Base-by-base conservation (phyloP, 2,329 filamentous ascomycete genomes). In the Alternaria novae-zelandiae region DNA sequence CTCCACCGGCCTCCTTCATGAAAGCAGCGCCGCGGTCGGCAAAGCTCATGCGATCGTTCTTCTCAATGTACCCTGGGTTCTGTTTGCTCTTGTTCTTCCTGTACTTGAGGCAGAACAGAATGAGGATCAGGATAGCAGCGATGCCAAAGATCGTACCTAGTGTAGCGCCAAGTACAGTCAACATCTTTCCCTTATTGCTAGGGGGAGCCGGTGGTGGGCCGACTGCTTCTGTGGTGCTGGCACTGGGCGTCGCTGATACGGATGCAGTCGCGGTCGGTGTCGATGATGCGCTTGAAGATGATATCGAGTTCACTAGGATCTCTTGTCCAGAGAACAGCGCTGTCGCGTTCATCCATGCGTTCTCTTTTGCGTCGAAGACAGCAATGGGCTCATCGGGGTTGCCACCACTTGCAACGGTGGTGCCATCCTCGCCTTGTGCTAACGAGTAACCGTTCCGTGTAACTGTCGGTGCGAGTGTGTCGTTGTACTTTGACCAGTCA, bases 81-180 rank as follows among this genome's bases (percentile, higher is more conserved):
- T 84, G n/a, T 82, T 85, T 84, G 54, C 83, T 86, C 70, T 86
- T 85, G 76, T 87, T 88, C 70, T 86, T 85, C 63, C 85, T 86
- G 68, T 86, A 87, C 74, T 87, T 86, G 23, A 94, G 81, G 26
- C 91, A 83, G 54, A 96, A 83, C 20, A 97, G 85, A n/a, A 93
- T 76, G 2, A 92, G 78, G 25, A 91, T 84, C n/a, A 96, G 82
- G 7, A 97, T 76, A 1, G 89, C 81, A 20, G 91, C 89, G 56
- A 93, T 83, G 17, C 91, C 93, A 56, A 92, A 87, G 21, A 97
- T 89, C n/a, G 90, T 89, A 12, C 94, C 94, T 1, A 98, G 85
- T 0, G 92, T 92, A 54, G 92, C 92, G 32, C 92, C 94, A 2
- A 97, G 85, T 26, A 97, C 90, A 8, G 88, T 82, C 57, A 85